Evolutionary conservation across 805 yeast species (phyloP), one percentile per base, ranked within the genome.

Genomic region (Lipomyces japonicus): DNA sequence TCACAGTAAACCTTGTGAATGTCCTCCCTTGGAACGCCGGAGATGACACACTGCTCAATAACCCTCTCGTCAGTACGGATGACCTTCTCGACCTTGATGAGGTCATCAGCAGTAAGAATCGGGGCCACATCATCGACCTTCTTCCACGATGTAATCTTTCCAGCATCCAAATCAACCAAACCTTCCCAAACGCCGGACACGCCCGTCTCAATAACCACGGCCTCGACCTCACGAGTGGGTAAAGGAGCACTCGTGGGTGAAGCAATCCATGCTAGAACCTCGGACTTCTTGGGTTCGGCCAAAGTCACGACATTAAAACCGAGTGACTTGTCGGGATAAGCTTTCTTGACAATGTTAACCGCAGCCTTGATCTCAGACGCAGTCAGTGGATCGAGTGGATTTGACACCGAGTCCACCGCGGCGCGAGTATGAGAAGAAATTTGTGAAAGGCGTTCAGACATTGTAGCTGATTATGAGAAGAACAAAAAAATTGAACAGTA

Each of bases 161-260:
- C 68, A 44, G 77, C 66, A 32, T 71, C 71, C 45, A 84, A 65
- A 63, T 81, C 84, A 55, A 82, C 83, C 39, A 79, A 71, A 67
- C 89, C 90, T 65, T 85, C 91, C 61, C 78, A 79, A 52, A 84
- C 75, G 61, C 87, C 89, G 44, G 75, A 68, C 48, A 71, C 74
- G 41, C 79, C 86, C 3, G 47, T 44, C 49, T 59, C 82, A 42
- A 83, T 72, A 44, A 80, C 73, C 44, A 84, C 85, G 55, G 75
- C 81, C 65, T 78, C 81, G 18, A 84, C 86, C 61, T 81, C 69
- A 67, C 91, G 75, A 50, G 82, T 82, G 23, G 90, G 90, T n/a
- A 81, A 73, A 22, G 82, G 83, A 12, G 46, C 48, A 10, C 53
- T 50, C 21, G 21, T 61, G 4, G 59, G 58, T 49, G 69, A 70